Percentiles rank a stretch among this genome's conserved stretches.
phyloP scores from a whole-genome alignment of 805 yeast genomes.

The Myxozyma melibiosi region DNA sequence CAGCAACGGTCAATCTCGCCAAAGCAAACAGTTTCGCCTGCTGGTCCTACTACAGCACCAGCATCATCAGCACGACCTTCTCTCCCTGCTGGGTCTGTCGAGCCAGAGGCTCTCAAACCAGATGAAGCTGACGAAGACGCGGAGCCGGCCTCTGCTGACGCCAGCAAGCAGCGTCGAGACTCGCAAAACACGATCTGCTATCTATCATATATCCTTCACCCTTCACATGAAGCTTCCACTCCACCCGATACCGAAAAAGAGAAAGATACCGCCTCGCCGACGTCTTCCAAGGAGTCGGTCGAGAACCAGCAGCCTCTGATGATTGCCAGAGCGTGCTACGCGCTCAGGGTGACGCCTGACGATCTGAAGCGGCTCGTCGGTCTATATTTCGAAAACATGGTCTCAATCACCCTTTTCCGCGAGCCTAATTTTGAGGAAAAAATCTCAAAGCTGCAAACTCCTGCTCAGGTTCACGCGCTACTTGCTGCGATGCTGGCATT shows the following conservation, averaged over 20 bases:
- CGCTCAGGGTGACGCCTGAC: neutral
- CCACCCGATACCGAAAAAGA: neutral
- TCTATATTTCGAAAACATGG: neutral
- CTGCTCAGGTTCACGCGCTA: neutral
- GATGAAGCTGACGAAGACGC: neutral
- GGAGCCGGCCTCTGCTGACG: neutral
- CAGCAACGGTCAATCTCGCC: neutral
- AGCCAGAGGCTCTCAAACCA: neutral
- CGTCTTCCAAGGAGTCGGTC: neutral
- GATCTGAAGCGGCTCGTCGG: neutral
- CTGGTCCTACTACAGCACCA: neutral
- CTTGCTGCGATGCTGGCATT: neutral
- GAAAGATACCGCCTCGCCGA: neutral
- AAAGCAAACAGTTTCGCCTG: neutral
- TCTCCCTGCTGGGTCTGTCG: too few relatives aligned
- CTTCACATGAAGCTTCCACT: neutral
- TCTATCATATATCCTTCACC: neutral
- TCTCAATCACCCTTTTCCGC: neutral
- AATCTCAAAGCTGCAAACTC: neutral
- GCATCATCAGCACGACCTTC: neutral
- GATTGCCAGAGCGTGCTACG: neutral
- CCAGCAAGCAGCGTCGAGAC: neutral
- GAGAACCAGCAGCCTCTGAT: neutral
- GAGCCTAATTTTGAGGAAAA: slow-evolving; percentile 1
- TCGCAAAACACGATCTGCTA: neutral